A percentile compares a stretch with the other conserved stretches of the same genome.
Conservation (phyloP, 345 rosid species). For the Combretum micranthum region DNA sequence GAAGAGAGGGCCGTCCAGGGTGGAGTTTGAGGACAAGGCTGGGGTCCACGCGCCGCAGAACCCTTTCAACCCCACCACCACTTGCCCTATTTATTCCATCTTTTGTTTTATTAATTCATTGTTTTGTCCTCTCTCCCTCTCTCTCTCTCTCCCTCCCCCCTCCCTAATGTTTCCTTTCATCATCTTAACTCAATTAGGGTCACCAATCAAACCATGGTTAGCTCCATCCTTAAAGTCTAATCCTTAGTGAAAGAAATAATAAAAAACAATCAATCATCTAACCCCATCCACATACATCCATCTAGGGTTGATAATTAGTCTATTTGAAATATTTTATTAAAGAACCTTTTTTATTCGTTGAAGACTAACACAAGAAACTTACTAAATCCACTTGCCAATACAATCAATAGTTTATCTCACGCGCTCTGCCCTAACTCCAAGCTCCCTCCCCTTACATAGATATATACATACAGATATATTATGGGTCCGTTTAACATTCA, state of each 20-base stretch:
- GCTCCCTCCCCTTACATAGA: too few species aligned
- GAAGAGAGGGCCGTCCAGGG: conserved; percentile 23
- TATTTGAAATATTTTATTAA: background rate
- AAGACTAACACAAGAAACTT: background rate
- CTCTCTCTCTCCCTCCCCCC: too few species aligned
- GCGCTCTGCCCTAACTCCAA: too few species aligned
- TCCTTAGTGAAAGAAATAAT: background rate
- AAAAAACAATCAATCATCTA: conserved; percentile 15
- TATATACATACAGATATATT: too few species aligned
- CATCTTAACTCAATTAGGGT: conserved; percentile 21
- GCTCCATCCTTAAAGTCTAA: background rate
- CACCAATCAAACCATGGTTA: conserved; percentile 40
- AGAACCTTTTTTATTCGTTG: background rate
- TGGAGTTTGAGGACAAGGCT: conserved; percentile 18
- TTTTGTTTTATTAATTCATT: background rate
- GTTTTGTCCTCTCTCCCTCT: background rate
- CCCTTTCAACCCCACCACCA: conserved; percentile 20
- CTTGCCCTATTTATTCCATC: background rate
- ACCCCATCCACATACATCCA: conserved; percentile 28
- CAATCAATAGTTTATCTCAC: too few species aligned
- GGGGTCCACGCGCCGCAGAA: conserved; percentile 49
- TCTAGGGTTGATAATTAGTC: conserved; percentile 14
- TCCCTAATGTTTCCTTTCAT: too few species aligned
- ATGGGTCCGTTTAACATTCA: too few species aligned
- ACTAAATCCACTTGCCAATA: too few species aligned